These are phyloP conservation scores for Xylaria hypoxylon DNA, from an alignment of 2,329 filamentous ascomycete genomes.

Conservation along the genomic window DNA sequence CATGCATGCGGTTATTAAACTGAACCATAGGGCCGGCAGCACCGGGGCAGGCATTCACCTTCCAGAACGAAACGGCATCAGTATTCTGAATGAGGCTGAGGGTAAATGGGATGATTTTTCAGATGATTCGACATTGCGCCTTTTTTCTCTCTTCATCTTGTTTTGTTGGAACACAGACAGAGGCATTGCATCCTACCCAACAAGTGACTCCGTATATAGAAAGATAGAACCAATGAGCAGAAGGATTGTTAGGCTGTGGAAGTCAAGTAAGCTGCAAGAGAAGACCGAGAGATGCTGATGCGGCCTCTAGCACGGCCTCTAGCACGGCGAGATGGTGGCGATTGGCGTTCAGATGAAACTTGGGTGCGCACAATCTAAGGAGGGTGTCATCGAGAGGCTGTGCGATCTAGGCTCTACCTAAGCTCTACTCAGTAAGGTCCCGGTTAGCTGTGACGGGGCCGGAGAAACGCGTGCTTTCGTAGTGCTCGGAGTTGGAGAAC, in stretches of 20 bases:
- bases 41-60: constrained; percentile 20
- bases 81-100: constrained; percentile 43
- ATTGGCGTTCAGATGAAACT: constrained; percentile 46
- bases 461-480: constrained; percentile 26
- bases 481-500: constrained; percentile 20
- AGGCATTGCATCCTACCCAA: constrained; percentile 25
- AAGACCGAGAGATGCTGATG: constrained; percentile 39
- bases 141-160: constrained; percentile 16
- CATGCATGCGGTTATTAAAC: constrained; percentile 42
- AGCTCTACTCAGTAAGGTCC: not conserved
- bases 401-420: constrained; percentile 26
- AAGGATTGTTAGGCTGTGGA: constrained; percentile 33
- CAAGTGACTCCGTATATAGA: constrained; percentile 40
- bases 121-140: constrained; percentile 38
- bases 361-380: constrained; percentile 39
- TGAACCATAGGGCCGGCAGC: constrained; percentile 33
- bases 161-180: constrained; percentile 12
- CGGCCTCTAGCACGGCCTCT: constrained; percentile 45
- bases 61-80: constrained; percentile 33
- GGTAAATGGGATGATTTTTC: constrained; percentile 39
- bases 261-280: constrained; percentile 43
- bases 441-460: constrained; percentile 24
- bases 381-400: constrained; percentile 46
- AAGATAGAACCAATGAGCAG: constrained; percentile 39
- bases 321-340: constrained; percentile 40